Evolutionary conservation across 257 asterid species (phyloP), one percentile per base, ranked within the genome.

Genomic region (Sherardia arvensis): DNA sequence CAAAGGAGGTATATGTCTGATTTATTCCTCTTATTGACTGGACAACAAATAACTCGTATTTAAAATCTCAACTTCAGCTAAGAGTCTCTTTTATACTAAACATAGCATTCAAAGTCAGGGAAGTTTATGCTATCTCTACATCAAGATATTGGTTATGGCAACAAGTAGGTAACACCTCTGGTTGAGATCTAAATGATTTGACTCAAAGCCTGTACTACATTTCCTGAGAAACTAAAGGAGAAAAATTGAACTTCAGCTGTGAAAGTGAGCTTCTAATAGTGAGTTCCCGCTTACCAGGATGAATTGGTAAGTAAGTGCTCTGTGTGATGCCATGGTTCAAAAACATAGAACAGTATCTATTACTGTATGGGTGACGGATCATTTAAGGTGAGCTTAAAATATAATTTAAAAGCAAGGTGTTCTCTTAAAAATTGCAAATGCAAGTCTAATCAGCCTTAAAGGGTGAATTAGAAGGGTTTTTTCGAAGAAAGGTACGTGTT

Each of bases 201-300:
- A 18, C 29, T 18, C 26, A 45, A 22, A 45, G 28, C 17, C 18
- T 30, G 55, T 26, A 23, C 8, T 8, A 45, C 23, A 47, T 49
- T 3, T 9, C 7, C 30, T 21, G 29, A 40, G 18, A 43, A 1
- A 45, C 22, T 38, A 27, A 61, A 45, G 9, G 1, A 26, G 33
- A 34, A n/a, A 6, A 18, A 18, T 47, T 27, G 43, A 10, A 36
- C 53, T 26, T 26, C 57, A 4, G 57, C 10, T 53, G 29, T 28
- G 40, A 45, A 62, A 62, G 32, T 62, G n/a, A 62, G 56, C 8
- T 62, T 62, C n/a, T 25, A 43, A 38, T 17, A 43, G 51, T 43
- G 51, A 43, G 55, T 45, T 45, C 40, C 21, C 15, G 28, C n/a
- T 23, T 62, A 9, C 58, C 9, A 63, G 33, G 33, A 40, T 53